Percentiles rank a stretch among this genome's conserved stretches.
Conservation (phyloP, 2,329 filamentous ascomycete species). For the Monilinia laxa region DNA sequence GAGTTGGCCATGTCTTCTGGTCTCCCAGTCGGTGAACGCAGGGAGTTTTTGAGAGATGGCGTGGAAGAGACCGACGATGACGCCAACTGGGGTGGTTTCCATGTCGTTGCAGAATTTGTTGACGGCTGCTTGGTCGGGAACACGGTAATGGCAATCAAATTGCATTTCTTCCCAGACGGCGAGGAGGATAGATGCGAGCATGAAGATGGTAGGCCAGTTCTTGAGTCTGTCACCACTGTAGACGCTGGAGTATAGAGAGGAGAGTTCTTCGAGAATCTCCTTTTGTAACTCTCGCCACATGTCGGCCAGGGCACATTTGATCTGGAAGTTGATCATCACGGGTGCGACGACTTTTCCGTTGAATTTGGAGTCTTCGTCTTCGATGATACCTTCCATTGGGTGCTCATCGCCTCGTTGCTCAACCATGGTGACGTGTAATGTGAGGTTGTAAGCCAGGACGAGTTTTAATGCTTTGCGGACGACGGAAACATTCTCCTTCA, state of each 20-base stretch:
- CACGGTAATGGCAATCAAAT: conserved; percentile 95
- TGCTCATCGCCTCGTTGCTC: conserved; percentile 84
- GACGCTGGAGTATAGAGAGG: conserved; percentile 89
- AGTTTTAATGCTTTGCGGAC: conserved; percentile 95
- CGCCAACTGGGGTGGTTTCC: conserved; percentile 92
- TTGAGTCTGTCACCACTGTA: conserved; percentile 97
- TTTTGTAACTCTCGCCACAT: conserved; percentile 99
- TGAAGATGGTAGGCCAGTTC: conserved; percentile 99
- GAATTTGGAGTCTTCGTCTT: conserved; percentile 83
- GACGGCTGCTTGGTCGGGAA: conserved; percentile 78
- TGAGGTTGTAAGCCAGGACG: conserved; percentile 93
- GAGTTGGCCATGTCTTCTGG: conserved; percentile 82
- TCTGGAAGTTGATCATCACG: conserved; percentile 99
- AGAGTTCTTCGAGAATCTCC: conserved; percentile 92
- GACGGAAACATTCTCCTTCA: conserved; percentile 81
- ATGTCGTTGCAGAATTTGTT: conserved; percentile 96
- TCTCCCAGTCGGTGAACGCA: conserved; percentile 91
- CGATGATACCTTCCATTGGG: conserved; percentile 75
- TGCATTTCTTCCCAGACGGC: conserved; percentile 99
- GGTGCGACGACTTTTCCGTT: conserved; percentile 87
- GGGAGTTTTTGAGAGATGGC: conserved; percentile 97
- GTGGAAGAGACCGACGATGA: conserved; percentile 95
- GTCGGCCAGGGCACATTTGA: conserved; percentile 94
- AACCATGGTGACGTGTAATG: conserved; percentile 89
- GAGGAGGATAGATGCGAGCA: conserved; percentile 88